A percentile compares a stretch with the other conserved stretches of the same genome.
Evolutionary conservation across 192 early-diverging fungal species (phyloP).

Genomic region (Phycomyces blakesleeanus): DNA sequence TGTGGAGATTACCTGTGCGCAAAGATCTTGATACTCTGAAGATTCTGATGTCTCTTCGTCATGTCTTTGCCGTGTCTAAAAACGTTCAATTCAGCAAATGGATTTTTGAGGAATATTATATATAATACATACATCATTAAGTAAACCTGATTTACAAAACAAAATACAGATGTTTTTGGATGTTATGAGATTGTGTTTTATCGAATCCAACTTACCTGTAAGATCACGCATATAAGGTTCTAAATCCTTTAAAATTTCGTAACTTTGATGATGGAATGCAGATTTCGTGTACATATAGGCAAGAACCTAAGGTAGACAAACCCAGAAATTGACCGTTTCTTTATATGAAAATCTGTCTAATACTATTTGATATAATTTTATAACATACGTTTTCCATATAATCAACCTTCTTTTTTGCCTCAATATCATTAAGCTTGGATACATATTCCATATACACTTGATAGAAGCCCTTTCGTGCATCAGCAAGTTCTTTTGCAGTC

Average conservation of each 20-base stretch:
- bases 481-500: conserved; percentile 54
- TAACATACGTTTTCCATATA: conserved; percentile 60
- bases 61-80: conserved; percentile 31
- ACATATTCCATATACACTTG: conserved; percentile 60
- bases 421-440: conserved; percentile 67
- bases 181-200: conserved; percentile 2
- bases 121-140: conserved; percentile 42
- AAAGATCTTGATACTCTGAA: conserved; percentile 23
- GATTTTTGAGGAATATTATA: background rate
- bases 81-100: too few relatives aligned
- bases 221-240: conserved; percentile 81
- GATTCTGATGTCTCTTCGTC: conserved; percentile 29
- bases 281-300: conserved; percentile 82
- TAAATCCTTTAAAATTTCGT: conserved; percentile 71
- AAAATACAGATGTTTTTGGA: conserved; percentile 25
- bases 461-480: conserved; percentile 60
- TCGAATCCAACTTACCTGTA: conserved; percentile 38
- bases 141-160: conserved; percentile 26
- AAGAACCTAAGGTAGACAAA: conserved; percentile 46
- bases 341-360: background rate
- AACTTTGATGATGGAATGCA: conserved; percentile 80
- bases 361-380: background rate
- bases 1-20: conserved; percentile 20
- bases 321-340: background rate
- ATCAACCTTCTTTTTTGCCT: conserved; percentile 73